Evolutionary conservation across 495 filamentous ascomycete species (phyloP).

Genomic region (Xylaria telfairii): DNA sequence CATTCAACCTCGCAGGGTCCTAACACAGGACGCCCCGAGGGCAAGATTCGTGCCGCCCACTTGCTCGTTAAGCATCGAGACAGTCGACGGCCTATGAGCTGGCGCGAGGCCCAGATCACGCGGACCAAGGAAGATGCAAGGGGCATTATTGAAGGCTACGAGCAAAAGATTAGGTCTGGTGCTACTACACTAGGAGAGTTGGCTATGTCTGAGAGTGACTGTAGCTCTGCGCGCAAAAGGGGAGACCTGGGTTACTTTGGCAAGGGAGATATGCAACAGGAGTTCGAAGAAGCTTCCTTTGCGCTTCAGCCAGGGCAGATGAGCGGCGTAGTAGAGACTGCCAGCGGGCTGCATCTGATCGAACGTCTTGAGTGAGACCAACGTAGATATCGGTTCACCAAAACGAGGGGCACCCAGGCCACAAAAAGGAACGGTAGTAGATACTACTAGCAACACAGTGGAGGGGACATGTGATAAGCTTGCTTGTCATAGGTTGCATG

Average conservation of each 20-base stretch:
- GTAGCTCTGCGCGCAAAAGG: conserved; percentile 89
- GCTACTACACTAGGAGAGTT: conserved; percentile 74
- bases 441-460: not conserved
- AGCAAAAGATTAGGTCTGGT: conserved; percentile 73
- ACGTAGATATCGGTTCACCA: not conserved
- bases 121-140: conserved; percentile 86
- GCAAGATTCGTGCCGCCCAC: conserved; percentile 91
- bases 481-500: not conserved
- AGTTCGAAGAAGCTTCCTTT: conserved; percentile 96
- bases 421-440: not conserved
- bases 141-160: conserved; percentile 73
- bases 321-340: conserved; percentile 84
- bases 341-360: conserved; percentile 95
- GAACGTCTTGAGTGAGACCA: conserved; percentile 57
- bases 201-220: conserved; percentile 89
- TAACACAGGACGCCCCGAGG: conserved; percentile 61
- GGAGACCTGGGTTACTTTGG: conserved; percentile 97
- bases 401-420: not conserved
- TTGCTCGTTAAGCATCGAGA: conserved; percentile 90
- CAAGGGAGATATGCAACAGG: conserved; percentile 95
- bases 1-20: conserved; percentile 66
- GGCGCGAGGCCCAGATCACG: conserved; percentile 88
- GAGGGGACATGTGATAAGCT: not conserved
- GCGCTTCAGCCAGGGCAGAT: conserved; percentile 83
- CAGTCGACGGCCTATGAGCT: conserved; percentile 86